phyloP scores from a whole-genome alignment of 257 asterid species.

The Henckelia pumila region DNA sequence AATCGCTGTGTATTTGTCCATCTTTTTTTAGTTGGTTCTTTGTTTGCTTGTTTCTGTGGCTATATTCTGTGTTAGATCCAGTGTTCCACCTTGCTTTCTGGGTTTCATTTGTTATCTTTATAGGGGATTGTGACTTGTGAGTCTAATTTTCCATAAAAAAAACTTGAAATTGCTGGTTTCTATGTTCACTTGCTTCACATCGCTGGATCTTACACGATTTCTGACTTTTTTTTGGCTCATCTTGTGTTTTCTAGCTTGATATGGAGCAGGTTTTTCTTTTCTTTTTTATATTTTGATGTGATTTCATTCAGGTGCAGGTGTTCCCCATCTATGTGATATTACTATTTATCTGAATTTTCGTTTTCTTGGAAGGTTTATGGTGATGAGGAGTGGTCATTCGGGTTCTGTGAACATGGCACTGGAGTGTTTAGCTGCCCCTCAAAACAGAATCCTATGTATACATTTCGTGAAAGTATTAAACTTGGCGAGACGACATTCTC shows the following conservation, averaged over 20 bases:
- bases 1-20: background rate
- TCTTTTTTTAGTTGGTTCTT: background rate
- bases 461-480: slow-evolving; percentile 36
- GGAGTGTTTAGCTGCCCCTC: slow-evolving; percentile 95
- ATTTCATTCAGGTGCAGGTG: too few species aligned
- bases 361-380: slow-evolving; percentile 50
- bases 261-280: background rate
- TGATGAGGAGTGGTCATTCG: slow-evolving; percentile 97
- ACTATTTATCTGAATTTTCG: slow-evolving; percentile 3
- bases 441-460: slow-evolving; percentile 86
- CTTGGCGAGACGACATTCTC: slow-evolving; percentile 74
- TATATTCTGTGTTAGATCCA: too few species aligned
- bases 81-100: background rate
- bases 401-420: slow-evolving; percentile 91
- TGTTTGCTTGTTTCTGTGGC: background rate
- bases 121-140: background rate
- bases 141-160: background rate
- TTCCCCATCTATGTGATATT: too few species aligned
- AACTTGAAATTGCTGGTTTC: background rate
- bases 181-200: background rate
- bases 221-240: background rate
- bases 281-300: too few species aligned
- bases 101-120: background rate
- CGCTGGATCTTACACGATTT: background rate
- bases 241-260: background rate